Conservation (phyloP, 2,329 filamentous ascomycete species). For the Talaromyces verruculosus region DNA sequence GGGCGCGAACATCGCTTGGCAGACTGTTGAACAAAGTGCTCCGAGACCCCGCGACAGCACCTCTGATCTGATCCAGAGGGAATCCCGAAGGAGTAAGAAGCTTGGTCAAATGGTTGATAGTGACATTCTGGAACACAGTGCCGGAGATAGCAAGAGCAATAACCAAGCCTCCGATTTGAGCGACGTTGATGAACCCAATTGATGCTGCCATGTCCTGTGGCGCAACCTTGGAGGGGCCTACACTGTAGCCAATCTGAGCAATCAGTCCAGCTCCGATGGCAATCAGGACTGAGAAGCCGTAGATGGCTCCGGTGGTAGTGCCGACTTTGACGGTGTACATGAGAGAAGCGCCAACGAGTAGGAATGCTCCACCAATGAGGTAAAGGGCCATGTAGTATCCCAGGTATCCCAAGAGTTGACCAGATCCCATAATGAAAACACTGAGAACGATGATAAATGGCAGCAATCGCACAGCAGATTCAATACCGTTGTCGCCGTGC, state of each 20-base stretch:
- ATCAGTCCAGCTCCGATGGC: not conserved
- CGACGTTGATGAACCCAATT: conserved; percentile 4
- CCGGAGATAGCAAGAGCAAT: conserved; percentile 6
- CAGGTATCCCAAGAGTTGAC: not conserved
- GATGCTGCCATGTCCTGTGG: not conserved
- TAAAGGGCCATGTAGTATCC: not conserved
- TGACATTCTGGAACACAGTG: conserved; percentile 8
- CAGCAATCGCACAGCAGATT: not conserved
- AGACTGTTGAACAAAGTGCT: conserved; percentile 4
- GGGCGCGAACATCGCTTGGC: not conserved
- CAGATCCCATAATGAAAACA: conserved; percentile 5
- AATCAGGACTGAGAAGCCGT: not conserved
- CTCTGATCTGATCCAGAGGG: conserved; percentile 1
- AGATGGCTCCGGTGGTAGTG: not conserved
- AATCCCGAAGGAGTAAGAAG: not conserved
- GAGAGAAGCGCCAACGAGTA: not conserved
- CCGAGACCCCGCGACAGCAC: conserved; percentile 1
- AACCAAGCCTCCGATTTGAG: conserved; percentile 14
- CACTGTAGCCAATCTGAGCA: not conserved
- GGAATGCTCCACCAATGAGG: not conserved
- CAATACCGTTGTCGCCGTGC: not conserved
- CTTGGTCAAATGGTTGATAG: not conserved
- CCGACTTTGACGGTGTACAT: not conserved
- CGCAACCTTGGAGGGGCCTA: not conserved
- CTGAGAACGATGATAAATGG: not conserved